Evolutionary conservation across 768 basidiomycete genomes (phyloP), one percentile per base, ranked within the genome.

Genomic region (Collybiopsis confluens): DNA sequence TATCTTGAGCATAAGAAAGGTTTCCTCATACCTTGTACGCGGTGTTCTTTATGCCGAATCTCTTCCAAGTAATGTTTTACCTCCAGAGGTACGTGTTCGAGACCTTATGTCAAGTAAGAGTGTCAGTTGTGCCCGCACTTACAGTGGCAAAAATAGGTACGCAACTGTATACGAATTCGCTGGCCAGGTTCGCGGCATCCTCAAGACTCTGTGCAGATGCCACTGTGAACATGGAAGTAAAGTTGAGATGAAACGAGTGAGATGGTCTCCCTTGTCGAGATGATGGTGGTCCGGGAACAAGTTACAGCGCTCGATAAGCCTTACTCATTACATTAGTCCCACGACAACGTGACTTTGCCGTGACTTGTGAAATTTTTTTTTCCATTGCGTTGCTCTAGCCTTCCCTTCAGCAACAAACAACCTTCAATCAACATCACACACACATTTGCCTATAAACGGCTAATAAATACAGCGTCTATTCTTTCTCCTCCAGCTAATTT

Each of bases 111-210:
- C 23, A 9, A 36, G 37, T 45, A 18, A 35, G 46, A 30, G 38
- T 4, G 13, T n/a, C n/a, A n/a, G n/a, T n/a, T n/a, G n/a, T n/a
- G n/a, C n/a, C n/a, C n/a, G n/a, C n/a, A n/a, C n/a, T n/a, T n/a
- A n/a, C n/a, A n/a, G n/a, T n/a, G 21, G 43, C 18, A 20, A 41
- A 26, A 21, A 5, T 45, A 33, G 23, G 26, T 9, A 52, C 50
- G 16, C 5, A 53, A 79, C 80, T 80, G 65, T 80, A 80, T 44
- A 82, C 77, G 63, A 78, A 82, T 62, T 82, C 80, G 1, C 77
- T 72, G 9, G 78, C 78, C 30, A 82, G 67, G 48, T 72, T 77
- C 2, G 77, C 73, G 0, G 79, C 80, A 59, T 82, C 80, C 58
- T 82, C 80, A 27, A 76, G 57, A 58, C 75, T 77, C 46, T 75